Percentiles rank a stretch among this genome's conserved stretches.
phyloP scores from a whole-genome alignment of 306 rosid species.

The Rosa lucieae region DNA sequence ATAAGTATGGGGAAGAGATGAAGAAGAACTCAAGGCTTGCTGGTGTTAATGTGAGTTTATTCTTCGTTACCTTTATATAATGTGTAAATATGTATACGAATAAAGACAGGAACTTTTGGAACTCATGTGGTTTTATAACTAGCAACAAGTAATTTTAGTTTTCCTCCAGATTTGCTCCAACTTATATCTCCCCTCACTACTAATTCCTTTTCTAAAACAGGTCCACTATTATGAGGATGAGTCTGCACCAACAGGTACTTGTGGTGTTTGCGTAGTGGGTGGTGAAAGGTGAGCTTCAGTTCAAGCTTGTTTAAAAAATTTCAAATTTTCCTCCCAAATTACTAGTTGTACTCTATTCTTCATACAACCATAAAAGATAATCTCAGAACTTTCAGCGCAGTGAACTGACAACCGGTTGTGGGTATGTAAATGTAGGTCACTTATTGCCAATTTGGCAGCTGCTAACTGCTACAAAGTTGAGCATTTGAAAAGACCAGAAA shows the following conservation, averaged over 20 bases:
- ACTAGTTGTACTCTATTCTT: background rate
- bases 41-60: slow-evolving; percentile 71
- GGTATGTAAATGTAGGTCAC: slow-evolving; percentile 52
- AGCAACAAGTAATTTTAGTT: slow-evolving; percentile 1
- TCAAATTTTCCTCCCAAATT: background rate
- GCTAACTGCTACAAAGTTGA: slow-evolving; percentile 93
- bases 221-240: slow-evolving; percentile 91
- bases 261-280: slow-evolving; percentile 22
- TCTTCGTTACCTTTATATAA: background rate
- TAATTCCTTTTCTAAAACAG: slow-evolving; percentile 31
- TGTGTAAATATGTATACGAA: background rate
- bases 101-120: background rate
- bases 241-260: slow-evolving; percentile 26
- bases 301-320: background rate
- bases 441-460: slow-evolving; percentile 91
- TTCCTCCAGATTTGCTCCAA: background rate
- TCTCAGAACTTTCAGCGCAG: background rate
- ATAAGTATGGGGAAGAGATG: slow-evolving; percentile 91
- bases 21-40: slow-evolving; percentile 59
- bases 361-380: background rate
- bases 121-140: background rate
- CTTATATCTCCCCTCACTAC: background rate
- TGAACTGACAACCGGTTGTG: background rate
- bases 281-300: slow-evolving; percentile 65
- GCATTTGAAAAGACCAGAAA: slow-evolving; percentile 78